A percentile compares a stretch with the other conserved stretches of the same genome.
These are phyloP conservation scores for Malassezia slooffiae DNA, from an alignment of 1,284 basidiomycete genomes.

Conservation along the genomic window DNA sequence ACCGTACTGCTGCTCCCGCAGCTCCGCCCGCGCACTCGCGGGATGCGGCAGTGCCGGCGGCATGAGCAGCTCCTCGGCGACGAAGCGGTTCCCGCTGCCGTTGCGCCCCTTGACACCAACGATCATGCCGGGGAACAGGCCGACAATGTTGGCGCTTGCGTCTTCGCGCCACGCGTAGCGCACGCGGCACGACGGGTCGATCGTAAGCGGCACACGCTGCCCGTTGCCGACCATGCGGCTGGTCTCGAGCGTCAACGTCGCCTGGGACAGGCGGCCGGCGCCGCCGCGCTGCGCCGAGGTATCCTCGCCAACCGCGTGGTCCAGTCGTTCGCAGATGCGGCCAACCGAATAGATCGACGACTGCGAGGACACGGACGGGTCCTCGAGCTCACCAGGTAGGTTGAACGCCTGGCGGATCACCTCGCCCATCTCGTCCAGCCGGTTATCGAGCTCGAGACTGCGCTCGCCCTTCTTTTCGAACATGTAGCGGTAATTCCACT, in stretches of 20 bases:
- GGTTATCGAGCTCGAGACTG: conserved; percentile 30
- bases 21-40: conserved; percentile 19
- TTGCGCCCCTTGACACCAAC: conserved; percentile 80
- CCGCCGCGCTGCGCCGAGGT: not conserved
- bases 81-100: conserved; percentile 75
- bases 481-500: conserved; percentile 44
- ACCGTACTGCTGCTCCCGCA: conserved; percentile 21
- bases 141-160: conserved; percentile 34
- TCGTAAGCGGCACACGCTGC: conserved; percentile 23
- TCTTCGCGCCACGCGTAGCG: conserved; percentile 21
- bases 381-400: conserved; percentile 24
- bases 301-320: not conserved
- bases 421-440: conserved; percentile 29
- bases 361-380: conserved; percentile 30
- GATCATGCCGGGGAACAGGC: conserved; percentile 80
- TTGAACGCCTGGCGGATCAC: conserved; percentile 25
- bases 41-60: conserved; percentile 35
- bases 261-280: not conserved
- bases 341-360: conserved; percentile 39
- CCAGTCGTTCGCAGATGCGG: conserved; percentile 21
- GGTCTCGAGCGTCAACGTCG: conserved; percentile 26
- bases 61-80: conserved; percentile 68
- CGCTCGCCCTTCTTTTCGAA: conserved; percentile 42
- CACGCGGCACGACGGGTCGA: conserved; percentile 23
- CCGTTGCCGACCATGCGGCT: conserved; percentile 35